These are phyloP conservation scores for Nigrospora osmanthi DNA, from an alignment of 2,329 filamentous ascomycete genomes.

Conservation along the genomic window DNA sequence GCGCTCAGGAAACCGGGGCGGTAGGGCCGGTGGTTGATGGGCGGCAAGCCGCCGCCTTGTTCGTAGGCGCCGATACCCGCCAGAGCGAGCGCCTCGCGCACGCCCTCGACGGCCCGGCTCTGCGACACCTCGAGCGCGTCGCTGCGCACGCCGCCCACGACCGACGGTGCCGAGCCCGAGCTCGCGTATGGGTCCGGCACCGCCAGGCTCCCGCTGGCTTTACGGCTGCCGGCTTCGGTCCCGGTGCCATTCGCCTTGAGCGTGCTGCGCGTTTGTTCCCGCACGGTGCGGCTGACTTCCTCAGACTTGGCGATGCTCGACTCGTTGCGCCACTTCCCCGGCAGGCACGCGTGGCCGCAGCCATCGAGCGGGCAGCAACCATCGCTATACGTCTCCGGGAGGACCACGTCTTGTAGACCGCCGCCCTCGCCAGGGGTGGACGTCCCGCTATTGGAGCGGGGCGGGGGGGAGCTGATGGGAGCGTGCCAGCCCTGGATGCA, in stretches of 20 bases:
- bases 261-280: slow-evolving; percentile 28
- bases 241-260: neutral
- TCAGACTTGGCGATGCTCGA: slow-evolving; percentile 35
- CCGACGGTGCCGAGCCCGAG: slow-evolving; percentile 7
- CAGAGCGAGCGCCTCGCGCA: slow-evolving; percentile 41
- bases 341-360: slow-evolving; percentile 56
- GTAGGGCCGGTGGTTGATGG: slow-evolving; percentile 1
- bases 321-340: slow-evolving; percentile 46
- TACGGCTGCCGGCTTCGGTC: slow-evolving; percentile 7
- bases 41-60: slow-evolving; percentile 4
- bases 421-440: slow-evolving; percentile 4
- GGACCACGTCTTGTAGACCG: slow-evolving; percentile 9
- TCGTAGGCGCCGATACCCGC: slow-evolving; percentile 11
- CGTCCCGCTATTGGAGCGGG: neutral
- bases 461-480: slow-evolving; percentile 11
- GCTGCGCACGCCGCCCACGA: slow-evolving; percentile 27
- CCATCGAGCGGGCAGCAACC: slow-evolving; percentile 59
- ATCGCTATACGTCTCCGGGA: slow-evolving; percentile 33
- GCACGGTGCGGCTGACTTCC: slow-evolving; percentile 41
- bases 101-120: slow-evolving; percentile 53
- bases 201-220: slow-evolving; percentile 6
- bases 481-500: slow-evolving; percentile 55
- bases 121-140: slow-evolving; percentile 48
- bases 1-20: slow-evolving; percentile 32
- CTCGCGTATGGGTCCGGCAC: slow-evolving; percentile 6